Evolutionary conservation across 768 basidiomycete species (phyloP), one percentile per base, ranked within the genome.

Genomic region (Naganishia vishniacii): DNA sequence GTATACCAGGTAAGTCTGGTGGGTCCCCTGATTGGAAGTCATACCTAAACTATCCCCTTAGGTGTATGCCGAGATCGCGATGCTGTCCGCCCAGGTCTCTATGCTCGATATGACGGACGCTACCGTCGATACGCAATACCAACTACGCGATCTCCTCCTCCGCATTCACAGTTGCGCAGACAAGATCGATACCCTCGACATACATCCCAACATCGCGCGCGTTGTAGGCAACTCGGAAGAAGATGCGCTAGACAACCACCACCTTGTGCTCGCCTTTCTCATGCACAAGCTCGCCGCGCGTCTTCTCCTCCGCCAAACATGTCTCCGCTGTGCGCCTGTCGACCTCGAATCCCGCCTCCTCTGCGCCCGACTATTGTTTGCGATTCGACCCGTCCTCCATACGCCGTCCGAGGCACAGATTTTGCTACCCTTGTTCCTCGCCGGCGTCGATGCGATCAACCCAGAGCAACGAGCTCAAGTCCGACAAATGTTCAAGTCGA

Each of bases 391-490:
- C 3, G 62, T 63, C 25, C 49, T 63, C 12, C 26, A 53, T 20
- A 63, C 62, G 16, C 62, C 62, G 0, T 47, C 44, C 13, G 48
- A 63, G 44, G 48, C 62, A 12, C 62, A 63, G 37, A 63, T 63
- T 26, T 31, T 63, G 18, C 51, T 63, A 18, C 62, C 62, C 6
- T 34, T 63, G 20, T 63, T 63, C 26, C 29, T 63, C 9, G 48
- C 42, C 3, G 62, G 62, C 2, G 62, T 63, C 16, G 62, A 63
- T 29, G 49, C 62, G 1, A 63, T 63, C 26, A 28, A 29, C 12
- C 44, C 18, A 18, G 48, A 46, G 44, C 48, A 63, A 23, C 26
- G 29, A 20, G 49, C 5, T 0, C 34, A 34, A 31, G 62, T 63
- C 4, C 53, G 32, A 32, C 46, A 41, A 49, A 34, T 63, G 20